Evolutionary conservation across 2,329 filamentous ascomycete genomes (phyloP).

Genomic region (Coniosporium uncinatum): DNA sequence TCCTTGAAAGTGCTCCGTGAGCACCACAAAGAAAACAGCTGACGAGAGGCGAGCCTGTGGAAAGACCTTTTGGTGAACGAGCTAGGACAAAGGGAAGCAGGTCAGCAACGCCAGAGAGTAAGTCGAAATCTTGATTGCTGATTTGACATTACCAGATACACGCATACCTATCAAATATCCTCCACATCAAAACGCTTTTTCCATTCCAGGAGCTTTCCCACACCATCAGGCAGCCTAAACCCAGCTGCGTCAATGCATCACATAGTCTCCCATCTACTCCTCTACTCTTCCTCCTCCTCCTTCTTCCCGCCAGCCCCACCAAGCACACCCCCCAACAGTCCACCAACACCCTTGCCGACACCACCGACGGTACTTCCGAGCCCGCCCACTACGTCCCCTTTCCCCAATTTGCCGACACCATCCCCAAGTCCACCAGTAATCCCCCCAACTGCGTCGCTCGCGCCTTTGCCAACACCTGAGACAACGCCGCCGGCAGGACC

Average conservation of each 20-base stretch:
- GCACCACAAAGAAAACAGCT: no score
- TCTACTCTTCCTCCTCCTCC: constrained; percentile 6
- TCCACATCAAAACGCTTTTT: no score
- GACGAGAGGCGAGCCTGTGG: no score
- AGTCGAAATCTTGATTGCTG: no score
- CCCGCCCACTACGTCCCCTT: constrained; percentile 36
- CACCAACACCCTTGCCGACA: constrained; percentile 27
- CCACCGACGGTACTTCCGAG: constrained; percentile 33
- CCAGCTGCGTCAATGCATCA: neutral
- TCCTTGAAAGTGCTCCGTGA: no score
- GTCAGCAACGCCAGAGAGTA: no score
- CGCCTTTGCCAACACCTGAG: constrained; percentile 32
- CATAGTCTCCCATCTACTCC: neutral
- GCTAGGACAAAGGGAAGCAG: no score
- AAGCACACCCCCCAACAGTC: constrained; percentile 23
- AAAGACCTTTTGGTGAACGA: no score
- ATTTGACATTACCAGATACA: no score
- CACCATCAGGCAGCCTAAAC: no score
- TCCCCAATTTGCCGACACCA: constrained; percentile 36
- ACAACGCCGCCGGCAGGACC: constrained; percentile 33
- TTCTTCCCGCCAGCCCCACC: constrained; percentile 15
- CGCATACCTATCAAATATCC: no score
- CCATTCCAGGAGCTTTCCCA: no score
- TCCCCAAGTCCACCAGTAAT: constrained; percentile 35
- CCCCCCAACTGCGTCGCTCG: constrained; percentile 30